These are phyloP conservation scores for Hibiscus mutabilis DNA, from an alignment of 345 rosid species.

Conservation along the genomic window DNA sequence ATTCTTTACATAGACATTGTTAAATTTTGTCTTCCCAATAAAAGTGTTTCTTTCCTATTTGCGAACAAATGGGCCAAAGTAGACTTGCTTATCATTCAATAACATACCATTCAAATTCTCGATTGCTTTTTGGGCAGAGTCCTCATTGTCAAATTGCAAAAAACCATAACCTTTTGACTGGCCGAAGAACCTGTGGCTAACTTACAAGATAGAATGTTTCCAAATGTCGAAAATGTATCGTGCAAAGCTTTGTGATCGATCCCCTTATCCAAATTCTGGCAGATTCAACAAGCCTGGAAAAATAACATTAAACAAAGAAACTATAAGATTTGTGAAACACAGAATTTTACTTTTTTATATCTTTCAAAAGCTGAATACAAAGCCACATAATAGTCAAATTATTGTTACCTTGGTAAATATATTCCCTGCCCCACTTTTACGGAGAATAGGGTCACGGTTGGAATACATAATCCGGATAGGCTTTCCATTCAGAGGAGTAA, in stretches of 20 bases:
- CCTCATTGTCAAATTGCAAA: slow-evolving; percentile 78
- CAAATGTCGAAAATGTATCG: slow-evolving; percentile 30
- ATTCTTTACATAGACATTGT: slow-evolving; percentile 84
- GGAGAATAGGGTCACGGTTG: slow-evolving; percentile 80
- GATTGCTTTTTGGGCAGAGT: slow-evolving; percentile 70
- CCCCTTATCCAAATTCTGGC: slow-evolving; percentile 76
- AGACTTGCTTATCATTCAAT: slow-evolving; percentile 90
- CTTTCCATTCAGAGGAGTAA: slow-evolving; percentile 57
- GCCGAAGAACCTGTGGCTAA: slow-evolving; percentile 80
- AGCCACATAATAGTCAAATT: neutral
- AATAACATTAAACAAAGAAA: neutral
- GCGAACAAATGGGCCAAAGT: slow-evolving; percentile 86
- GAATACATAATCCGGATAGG: slow-evolving; percentile 84
- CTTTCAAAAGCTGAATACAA: neutral
- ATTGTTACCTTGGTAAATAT: slow-evolving; percentile 74
- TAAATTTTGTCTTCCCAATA: slow-evolving; percentile 44
- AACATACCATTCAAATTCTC: slow-evolving; percentile 82
- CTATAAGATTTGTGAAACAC: neutral
- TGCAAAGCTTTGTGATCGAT: slow-evolving; percentile 24
- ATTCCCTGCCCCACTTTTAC: slow-evolving; percentile 91
- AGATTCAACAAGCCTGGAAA: slow-evolving; percentile 4
- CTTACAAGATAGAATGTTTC: slow-evolving; percentile 82
- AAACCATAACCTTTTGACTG: slow-evolving; percentile 94
- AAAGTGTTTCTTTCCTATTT: slow-evolving; percentile 78
- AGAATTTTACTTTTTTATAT: neutral